Evolutionary conservation across 306 rosid species (phyloP), one percentile per base, ranked within the genome.

Genomic region (Trifolium dubium): DNA sequence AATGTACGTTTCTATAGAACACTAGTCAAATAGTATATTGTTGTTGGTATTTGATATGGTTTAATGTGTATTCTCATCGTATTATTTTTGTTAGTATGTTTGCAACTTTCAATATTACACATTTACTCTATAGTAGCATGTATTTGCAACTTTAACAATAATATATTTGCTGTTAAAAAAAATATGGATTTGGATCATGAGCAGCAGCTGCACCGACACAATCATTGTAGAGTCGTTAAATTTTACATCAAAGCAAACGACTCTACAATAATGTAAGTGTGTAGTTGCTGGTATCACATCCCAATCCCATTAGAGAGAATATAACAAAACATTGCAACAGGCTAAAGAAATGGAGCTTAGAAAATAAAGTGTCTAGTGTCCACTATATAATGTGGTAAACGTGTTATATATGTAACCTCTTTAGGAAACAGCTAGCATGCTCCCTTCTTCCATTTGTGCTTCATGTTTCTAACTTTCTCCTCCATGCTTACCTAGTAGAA

Each of bases 311-410:
- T 19, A 3, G 61, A 19, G 0, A 8, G 13, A 19, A 19, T 9
- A 18, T 55, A 55, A 23, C 32, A 55, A 55, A 55, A 12, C 19
- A 53, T 53, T 51, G 59, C 10, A 8, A 8, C 8, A 17, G 4
- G 13, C 29, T 15, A 14, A 10, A 23, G n/a, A 30, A 6, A 59
- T 59, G 4, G 9, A 28, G 15, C 3, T 58, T 56, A 23, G 29
- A 7, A 5, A 5, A 29, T 59, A 30, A 13, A 6, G 65, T 59
- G 17, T 28, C 71, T 55, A 6, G 65, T 59, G 17, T 43, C 71
- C 71, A 67, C 71, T 43, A 67, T 67, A 4, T 44, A 44, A 6
- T 78, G 82, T 77, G 65, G 79, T 62, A 39, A 72, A 73, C 75
- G 34, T 71, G 71, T 44, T 73, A 31, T 61, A 80, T 73, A 63